Percentiles rank a stretch among this genome's conserved stretches.
These are phyloP conservation scores for Pogostemon cablin DNA, from an alignment of 257 asterid species.

Conservation along the genomic window DNA sequence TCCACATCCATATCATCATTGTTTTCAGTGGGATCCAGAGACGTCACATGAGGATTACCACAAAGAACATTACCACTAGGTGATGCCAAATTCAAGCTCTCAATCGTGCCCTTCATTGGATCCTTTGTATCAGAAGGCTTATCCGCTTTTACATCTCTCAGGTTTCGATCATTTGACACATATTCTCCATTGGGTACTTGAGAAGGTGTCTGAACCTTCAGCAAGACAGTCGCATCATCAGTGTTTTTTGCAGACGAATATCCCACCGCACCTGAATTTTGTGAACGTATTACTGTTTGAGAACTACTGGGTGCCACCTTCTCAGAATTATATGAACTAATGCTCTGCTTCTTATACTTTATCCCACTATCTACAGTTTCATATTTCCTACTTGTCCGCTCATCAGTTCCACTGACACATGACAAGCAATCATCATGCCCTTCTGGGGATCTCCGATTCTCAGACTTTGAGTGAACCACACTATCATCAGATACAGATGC, in stretches of 20 bases:
- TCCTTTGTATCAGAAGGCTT: slow-evolving; percentile 35
- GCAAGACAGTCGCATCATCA: slow-evolving; percentile 32
- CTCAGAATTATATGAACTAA: slow-evolving; percentile 36
- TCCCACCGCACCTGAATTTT: slow-evolving; percentile 30
- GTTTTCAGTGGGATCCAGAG: slow-evolving; percentile 37
- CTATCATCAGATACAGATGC: slow-evolving; percentile 54
- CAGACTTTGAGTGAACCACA: slow-evolving; percentile 49
- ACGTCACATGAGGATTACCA: slow-evolving; percentile 39
- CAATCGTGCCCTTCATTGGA: slow-evolving; percentile 41
- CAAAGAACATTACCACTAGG: slow-evolving; percentile 37
- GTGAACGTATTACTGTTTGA: slow-evolving; percentile 35
- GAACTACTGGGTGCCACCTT: slow-evolving; percentile 43
- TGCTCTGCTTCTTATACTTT: slow-evolving; percentile 35
- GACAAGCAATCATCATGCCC: slow-evolving; percentile 66
- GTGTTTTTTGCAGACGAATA: slow-evolving; percentile 34
- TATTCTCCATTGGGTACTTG: slow-evolving; percentile 36
- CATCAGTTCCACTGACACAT: slow-evolving; percentile 49
- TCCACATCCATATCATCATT: slow-evolving; percentile 56
- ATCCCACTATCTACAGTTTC: slow-evolving; percentile 40
- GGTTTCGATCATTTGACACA: slow-evolving; percentile 30
- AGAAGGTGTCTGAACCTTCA: slow-evolving; percentile 41
- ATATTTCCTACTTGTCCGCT: slow-evolving; percentile 40
- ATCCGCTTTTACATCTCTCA: slow-evolving; percentile 35
- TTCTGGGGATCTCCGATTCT: slow-evolving; percentile 47
- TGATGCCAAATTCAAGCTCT: slow-evolving; percentile 36